A percentile compares a stretch with the other conserved stretches of the same genome.
Evolutionary conservation across 306 rosid genomes (phyloP).

Genomic region (Cucurbita argyrosperma): DNA sequence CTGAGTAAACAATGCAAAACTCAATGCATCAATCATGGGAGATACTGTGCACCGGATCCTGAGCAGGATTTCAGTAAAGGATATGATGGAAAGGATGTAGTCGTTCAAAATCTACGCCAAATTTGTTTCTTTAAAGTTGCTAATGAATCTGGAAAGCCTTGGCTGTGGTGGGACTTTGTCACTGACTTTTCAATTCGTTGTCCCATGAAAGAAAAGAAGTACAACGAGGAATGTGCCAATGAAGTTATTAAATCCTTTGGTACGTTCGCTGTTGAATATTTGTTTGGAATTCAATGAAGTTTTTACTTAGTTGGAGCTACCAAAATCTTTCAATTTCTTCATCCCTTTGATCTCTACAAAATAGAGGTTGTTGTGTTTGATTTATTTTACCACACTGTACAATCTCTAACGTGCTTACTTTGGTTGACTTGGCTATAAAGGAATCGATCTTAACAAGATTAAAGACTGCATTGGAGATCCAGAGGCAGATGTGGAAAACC

Average conservation of each 20-base stretch:
- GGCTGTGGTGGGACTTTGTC: slow-evolving; percentile 99
- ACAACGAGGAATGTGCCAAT: slow-evolving; percentile 65
- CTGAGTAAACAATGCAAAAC: slow-evolving; percentile 75
- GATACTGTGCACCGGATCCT: slow-evolving; percentile 97
- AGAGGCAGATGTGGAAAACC: slow-evolving; percentile 49
- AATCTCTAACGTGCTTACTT: neutral
- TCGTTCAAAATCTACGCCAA: slow-evolving; percentile 80
- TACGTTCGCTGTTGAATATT: slow-evolving; percentile 21
- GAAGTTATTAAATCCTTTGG: slow-evolving; percentile 74
- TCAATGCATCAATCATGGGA: slow-evolving; percentile 81
- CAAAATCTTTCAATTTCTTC: neutral
- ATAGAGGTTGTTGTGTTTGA: neutral
- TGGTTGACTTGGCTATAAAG: slow-evolving; percentile 26
- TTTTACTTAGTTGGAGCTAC: neutral
- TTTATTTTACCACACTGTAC: neutral
- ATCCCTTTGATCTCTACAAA: neutral
- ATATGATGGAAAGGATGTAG: slow-evolving; percentile 93
- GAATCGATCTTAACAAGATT: slow-evolving; percentile 56
- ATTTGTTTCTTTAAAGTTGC: slow-evolving; percentile 86
- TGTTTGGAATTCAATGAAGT: neutral
- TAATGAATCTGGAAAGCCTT: slow-evolving; percentile 82
- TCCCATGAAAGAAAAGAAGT: slow-evolving; percentile 70
- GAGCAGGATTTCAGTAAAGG: slow-evolving; percentile 86
- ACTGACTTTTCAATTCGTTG: slow-evolving; percentile 90
- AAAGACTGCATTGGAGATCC: slow-evolving; percentile 71